These are phyloP conservation scores for Fusarium kyushuense DNA, from an alignment of 2,329 filamentous ascomycete genomes.

Conservation along the genomic window DNA sequence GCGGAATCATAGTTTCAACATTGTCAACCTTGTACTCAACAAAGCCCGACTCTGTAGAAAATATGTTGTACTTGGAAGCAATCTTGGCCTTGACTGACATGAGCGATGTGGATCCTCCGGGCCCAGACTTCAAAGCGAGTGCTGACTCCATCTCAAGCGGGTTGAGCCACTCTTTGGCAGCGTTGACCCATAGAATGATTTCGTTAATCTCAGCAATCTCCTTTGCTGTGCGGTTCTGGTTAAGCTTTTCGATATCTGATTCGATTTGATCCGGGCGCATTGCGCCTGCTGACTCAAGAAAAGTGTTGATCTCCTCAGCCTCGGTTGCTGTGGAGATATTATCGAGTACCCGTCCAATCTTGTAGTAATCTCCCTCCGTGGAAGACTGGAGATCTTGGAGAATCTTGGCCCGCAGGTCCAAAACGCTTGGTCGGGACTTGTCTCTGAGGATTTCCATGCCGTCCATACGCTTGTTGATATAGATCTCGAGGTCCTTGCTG, in stretches of 20 bases:
- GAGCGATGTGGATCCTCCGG: neutral
- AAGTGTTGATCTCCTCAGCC: neutral
- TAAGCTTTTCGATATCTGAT: neutral
- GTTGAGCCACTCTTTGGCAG: neutral
- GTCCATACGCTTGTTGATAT: conserved; percentile 7
- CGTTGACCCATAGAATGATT: conserved; percentile 1
- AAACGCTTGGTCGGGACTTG: neutral
- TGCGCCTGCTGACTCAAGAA: neutral
- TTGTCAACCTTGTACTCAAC: neutral
- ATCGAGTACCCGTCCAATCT: neutral
- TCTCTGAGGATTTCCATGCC: neutral
- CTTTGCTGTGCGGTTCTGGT: neutral
- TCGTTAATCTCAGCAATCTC: conserved; percentile 1
- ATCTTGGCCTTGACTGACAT: conserved; percentile 1
- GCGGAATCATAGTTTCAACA: neutral
- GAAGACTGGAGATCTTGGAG: neutral
- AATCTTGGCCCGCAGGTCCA: neutral
- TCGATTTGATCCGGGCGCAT: neutral
- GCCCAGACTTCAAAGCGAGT: neutral
- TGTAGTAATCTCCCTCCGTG: neutral
- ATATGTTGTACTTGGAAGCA: neutral
- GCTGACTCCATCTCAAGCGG: neutral
- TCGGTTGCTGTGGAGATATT: neutral
- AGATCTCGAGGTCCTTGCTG: neutral
- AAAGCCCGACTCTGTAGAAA: accelerated